Evolutionary conservation across 768 basidiomycete species (phyloP).

Genomic region (Podaxis sp.): DNA sequence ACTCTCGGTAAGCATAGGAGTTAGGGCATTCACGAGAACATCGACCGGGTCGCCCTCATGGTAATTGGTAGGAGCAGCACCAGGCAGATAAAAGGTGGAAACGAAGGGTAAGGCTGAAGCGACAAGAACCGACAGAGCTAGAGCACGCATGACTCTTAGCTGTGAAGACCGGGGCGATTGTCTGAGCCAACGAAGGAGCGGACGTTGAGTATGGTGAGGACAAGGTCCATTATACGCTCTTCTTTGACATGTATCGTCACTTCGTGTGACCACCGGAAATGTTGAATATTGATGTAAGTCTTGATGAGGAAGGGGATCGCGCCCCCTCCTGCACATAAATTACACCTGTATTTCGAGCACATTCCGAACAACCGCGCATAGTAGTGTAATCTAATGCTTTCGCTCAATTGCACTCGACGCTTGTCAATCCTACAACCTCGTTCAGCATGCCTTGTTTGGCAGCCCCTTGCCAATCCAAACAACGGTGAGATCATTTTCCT

Average conservation of each 20-base stretch:
- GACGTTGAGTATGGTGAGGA: constrained; percentile 8
- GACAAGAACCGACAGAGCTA: constrained; percentile 16
- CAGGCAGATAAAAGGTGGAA: constrained; percentile 83
- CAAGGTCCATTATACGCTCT: background rate
- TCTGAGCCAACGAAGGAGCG: constrained; percentile 4
- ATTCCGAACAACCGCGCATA: background rate
- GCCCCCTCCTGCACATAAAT: background rate
- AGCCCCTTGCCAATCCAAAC: background rate
- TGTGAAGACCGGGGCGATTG: too few species aligned
- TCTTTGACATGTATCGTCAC: constrained; percentile 12
- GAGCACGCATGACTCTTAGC: constrained; percentile 20
- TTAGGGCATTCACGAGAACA: constrained; percentile 83
- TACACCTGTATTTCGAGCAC: background rate
- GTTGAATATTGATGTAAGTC: background rate
- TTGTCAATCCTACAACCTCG: background rate
- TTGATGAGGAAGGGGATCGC: background rate
- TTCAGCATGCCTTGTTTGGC: background rate
- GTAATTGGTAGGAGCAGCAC: constrained; percentile 86
- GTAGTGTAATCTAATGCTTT: background rate
- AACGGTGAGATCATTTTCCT: background rate
- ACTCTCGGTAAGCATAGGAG: constrained; percentile 70
- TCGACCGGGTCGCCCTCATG: constrained; percentile 66
- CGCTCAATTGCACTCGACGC: background rate
- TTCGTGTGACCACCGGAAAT: constrained; percentile 1
- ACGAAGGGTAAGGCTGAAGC: constrained; percentile 10